phyloP scores from a whole-genome alignment of 2,329 filamentous ascomycete genomes.

The Magnaporthiopsis poae region DNA sequence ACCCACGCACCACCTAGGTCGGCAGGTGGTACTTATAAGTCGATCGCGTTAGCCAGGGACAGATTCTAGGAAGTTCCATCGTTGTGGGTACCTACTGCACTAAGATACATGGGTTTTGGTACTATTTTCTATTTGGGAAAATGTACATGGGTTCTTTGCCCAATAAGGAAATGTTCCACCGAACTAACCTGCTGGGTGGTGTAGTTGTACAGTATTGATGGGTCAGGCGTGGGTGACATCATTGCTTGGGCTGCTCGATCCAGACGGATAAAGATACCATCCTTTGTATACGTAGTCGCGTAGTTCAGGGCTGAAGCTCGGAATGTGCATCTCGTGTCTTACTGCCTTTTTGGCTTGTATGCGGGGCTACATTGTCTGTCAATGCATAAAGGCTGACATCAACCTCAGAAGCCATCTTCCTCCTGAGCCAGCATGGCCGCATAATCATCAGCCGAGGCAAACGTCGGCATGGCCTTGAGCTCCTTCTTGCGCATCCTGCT shows the following conservation, averaged over 20 bases:
- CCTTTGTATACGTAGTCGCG: background rate
- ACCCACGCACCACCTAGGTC: too few species aligned
- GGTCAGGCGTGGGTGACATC: background rate
- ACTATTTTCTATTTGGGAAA: too few species aligned
- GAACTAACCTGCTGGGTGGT: too few species aligned
- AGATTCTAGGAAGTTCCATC: too few species aligned
- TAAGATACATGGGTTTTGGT: too few species aligned
- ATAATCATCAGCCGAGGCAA: slow-evolving; percentile 90
- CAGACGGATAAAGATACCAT: background rate
- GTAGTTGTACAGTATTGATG: too few species aligned
- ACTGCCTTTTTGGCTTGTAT: slow-evolving; percentile 12
- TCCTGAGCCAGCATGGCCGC: slow-evolving; percentile 71
- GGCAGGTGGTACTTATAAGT: too few species aligned
- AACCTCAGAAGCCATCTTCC: slow-evolving; percentile 34
- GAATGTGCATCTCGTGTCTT: background rate
- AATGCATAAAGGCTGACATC: background rate
- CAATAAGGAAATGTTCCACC: too few species aligned
- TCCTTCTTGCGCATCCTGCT: slow-evolving; percentile 63
- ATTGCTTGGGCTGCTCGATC: too few species aligned
- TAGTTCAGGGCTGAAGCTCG: background rate
- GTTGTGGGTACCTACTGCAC: too few species aligned
- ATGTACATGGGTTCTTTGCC: too few species aligned
- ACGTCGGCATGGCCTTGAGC: slow-evolving; percentile 80
- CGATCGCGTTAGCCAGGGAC: too few species aligned
- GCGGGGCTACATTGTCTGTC: background rate